Evolutionary conservation across 352 stramenopile species (phyloP), one percentile per base, ranked within the genome.

Genomic region (Pythium biforme): DNA sequence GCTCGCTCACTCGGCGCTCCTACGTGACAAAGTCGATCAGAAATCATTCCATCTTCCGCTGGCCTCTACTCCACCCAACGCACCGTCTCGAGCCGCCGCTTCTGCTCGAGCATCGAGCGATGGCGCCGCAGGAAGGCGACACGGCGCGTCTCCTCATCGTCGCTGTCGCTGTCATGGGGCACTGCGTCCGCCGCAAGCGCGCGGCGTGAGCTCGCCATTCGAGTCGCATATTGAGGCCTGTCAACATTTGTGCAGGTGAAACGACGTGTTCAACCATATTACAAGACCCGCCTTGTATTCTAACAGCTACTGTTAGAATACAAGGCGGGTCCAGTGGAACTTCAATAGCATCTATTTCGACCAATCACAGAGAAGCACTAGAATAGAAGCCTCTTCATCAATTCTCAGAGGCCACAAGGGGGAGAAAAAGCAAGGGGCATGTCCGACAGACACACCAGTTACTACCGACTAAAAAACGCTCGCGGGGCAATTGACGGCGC

Each of bases 81-180:
- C 50, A 90, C 79, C 69, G 77, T 82, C 31, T 89, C 79, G 20
- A 87, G 65, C n/a, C 77, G 75, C 53, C 75, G 73, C 17, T 75
- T 77, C 58, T 84, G 81, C 45, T 81, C 69, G 17, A 87, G 70
- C 53, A 65, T 53, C 64, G 79, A 77, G 39, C 65, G 74, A 43
- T 86, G 79, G 1, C 59, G 72, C 3, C 68, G 70, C 50, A 88
- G 59, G 47, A 76, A 88, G 39, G 64, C 77, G 22, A 79, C 27
- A 0, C 79, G 74, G 1, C 55, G 65, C 25, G 50, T 55, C 62
- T 86, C 77, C 57, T 84, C 72, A 33, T 73, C 76, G 43, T 76
- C 68, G 5, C 69, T 67, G 22, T 65, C 59, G 49, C 66, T 60
- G 40, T 60, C 54, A 17, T 3, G 3, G 33, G 37, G 34, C 15